phyloP scores from a whole-genome alignment of 768 basidiomycete species.

The Boletus speciosus region DNA sequence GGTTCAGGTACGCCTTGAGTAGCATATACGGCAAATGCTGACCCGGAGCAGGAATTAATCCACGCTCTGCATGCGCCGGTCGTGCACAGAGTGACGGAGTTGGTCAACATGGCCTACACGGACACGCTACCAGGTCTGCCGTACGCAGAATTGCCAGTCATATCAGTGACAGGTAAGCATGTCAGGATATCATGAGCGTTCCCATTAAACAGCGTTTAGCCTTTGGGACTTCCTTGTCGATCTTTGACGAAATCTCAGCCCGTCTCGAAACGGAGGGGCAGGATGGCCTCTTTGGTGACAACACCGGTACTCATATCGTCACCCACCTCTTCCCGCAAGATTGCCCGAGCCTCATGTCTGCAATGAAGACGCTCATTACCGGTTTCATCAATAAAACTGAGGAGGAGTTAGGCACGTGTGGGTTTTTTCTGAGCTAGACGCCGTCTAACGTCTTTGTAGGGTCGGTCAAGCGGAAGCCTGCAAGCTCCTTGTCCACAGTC shows the following conservation, averaged over 20 bases:
- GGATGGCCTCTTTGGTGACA: constrained; percentile 22
- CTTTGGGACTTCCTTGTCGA: constrained; percentile 42
- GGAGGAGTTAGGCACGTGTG: constrained; percentile 29
- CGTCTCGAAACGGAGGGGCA: constrained; percentile 32
- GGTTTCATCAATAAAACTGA: constrained; percentile 46
- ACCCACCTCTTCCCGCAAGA: constrained; percentile 58
- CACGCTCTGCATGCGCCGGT: constrained; percentile 47
- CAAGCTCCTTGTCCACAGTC: constrained; percentile 52
- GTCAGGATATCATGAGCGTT: background rate
- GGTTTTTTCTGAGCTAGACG: constrained; percentile 3
- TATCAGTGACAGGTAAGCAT: constrained; percentile 51
- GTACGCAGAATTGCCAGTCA: constrained; percentile 55
- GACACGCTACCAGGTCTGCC: constrained; percentile 54
- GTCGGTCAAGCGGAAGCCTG: constrained; percentile 42
- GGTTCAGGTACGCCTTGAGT: constrained; percentile 45
- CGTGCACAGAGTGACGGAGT: constrained; percentile 40
- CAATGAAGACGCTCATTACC: constrained; percentile 54
- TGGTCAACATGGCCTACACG: constrained; percentile 44
- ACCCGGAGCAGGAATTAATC: constrained; percentile 40
- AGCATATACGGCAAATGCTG: constrained; percentile 1
- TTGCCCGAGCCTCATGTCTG: constrained; percentile 46
- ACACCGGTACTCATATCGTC: constrained; percentile 28
- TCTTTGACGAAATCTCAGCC: constrained; percentile 44
- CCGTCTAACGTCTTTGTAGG: constrained; percentile 22
- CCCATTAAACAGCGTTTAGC: constrained; percentile 29